Conservation (phyloP, 192 early-diverging fungal species). For the Piromyces finnis region DNA sequence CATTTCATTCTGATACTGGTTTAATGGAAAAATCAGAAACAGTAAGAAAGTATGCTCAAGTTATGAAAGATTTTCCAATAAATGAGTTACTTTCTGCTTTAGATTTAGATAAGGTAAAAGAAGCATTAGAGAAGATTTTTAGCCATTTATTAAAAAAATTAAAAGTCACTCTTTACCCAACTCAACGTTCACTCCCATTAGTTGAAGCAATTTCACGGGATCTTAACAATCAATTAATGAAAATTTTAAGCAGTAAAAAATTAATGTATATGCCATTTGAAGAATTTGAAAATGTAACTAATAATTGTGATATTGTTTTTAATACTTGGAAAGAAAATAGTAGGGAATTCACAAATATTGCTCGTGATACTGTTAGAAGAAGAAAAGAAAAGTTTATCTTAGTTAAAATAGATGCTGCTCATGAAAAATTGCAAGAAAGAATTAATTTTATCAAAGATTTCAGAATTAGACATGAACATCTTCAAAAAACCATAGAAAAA, state of each 20-base stretch:
- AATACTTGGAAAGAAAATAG: constrained; percentile 82
- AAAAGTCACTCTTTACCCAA: constrained; percentile 78
- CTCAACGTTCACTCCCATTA: constrained; percentile 76
- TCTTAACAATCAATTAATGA: constrained; percentile 78
- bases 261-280: constrained; percentile 87
- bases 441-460: constrained; percentile 77
- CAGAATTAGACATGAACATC: constrained; percentile 91
- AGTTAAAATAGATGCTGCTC: constrained; percentile 83
- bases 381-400: constrained; percentile 85
- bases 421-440: constrained; percentile 85
- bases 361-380: constrained; percentile 85
- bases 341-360: constrained; percentile 90
- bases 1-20: constrained; percentile 93
- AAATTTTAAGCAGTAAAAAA: constrained; percentile 67
- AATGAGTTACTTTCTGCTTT: constrained; percentile 91
- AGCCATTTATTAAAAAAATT: constrained; percentile 95
- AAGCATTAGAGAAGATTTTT: constrained; percentile 69
- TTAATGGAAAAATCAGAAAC: constrained; percentile 86
- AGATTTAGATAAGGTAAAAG: constrained; percentile 65
- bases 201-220: constrained; percentile 92
- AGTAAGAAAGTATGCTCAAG: constrained; percentile 83
- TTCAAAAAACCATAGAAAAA: constrained; percentile 86
- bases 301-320: constrained; percentile 75
- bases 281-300: constrained; percentile 74
- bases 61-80: constrained; percentile 98